Base-by-base conservation (phyloP, 371 early-diverging fungal genomes). In the Mucor circinelloides region DNA sequence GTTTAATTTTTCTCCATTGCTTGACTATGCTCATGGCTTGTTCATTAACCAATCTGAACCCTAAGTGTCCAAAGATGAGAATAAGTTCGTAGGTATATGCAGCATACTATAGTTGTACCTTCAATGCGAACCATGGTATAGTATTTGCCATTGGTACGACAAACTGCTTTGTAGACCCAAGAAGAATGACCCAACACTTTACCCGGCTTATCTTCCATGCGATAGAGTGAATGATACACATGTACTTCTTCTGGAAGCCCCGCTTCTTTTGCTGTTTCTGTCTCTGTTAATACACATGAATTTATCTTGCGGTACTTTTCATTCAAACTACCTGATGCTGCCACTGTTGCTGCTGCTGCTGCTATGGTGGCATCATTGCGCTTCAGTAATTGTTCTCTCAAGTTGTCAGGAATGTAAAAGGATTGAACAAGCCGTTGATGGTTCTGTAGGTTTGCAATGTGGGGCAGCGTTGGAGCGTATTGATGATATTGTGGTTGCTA, bases 391-490 rank as follows among this genome's bases (percentile, higher is more conserved):
- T 90, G 88, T 68, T 95, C 94, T 19, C 93, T 85, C 36, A 96
- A 79, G 15, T 81, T 77, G 57, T 96, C 96, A 21, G 93, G 84
- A 64, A 97, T 90, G 58, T 91, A 93, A 73, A 95, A 96, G 44
- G 90, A 77, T 56, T 93, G 91, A 15, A 90, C 87, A 1, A 92
- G 73, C 66, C 89, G 85, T 78, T 94, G 93, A 64, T 94, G 89
- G 6, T 91, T 89, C 17, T 80, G 80, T 3, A 92, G 71, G 67
- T 89, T 91, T 9, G 90, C 81, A 6, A 93, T 79, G 64, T 92
- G 88, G 7, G 94, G 92, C 42, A 92, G 80, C 0, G 91, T 84
- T 6, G 90, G 78, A 27, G 85, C 83, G 75, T 90, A 92, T 52
- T 92, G 69, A 73, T 95, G 95, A 66, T 94, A 92, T 68, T 90